Evolutionary conservation across 2,329 filamentous ascomycete genomes (phyloP), one percentile per base, ranked within the genome.

Genomic region (Gaeumannomyces tritici): DNA sequence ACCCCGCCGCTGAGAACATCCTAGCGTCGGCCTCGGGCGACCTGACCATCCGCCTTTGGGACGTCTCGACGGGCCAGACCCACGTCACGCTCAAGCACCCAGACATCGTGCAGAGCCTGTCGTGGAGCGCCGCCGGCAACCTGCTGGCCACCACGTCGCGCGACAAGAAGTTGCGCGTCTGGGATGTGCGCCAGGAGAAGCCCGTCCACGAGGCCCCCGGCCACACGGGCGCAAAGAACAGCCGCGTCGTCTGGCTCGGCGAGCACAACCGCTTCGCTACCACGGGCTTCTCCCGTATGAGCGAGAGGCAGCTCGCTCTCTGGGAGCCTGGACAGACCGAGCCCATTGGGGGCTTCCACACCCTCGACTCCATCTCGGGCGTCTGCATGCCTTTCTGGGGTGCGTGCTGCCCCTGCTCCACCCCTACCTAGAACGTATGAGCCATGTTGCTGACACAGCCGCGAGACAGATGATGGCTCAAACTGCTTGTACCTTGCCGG

Each of bases 321-420:
- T 99, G 95, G 95, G 95, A 99, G 79, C 87, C 92, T 59, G 90
- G 93, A 69, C 88, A 86, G 66, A 85, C 87, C 47, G 89, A 96
- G 70, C 95, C 95, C 59, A 89, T 98, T 70, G 92, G 91, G 60
- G 93, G 92, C 21, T 97, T 97, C 78, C 88, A 85, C 70, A 89
- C 90, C 68, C 83, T 99, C 59, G 95, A 99, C 77, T 96, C 91
- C 58, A 96, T 96, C 71, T 97, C 93, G 57, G 95, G 95, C 73
- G 93, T 99, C 64, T 96, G 92, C 83, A 97, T 99, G 91, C 95
- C 95, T 35, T 98, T 99, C 84, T 99, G 95, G 95, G 95, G 83
- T 86, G 73, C 67, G 79, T 70, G 59, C 57, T 29, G 28, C 27
- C 12, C 42, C 54, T 62, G 28, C 26, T 59, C 21, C n/a, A 11